phyloP scores from a whole-genome alignment of 2,329 filamentous ascomycete genomes.

The Sporothrix luriei region DNA sequence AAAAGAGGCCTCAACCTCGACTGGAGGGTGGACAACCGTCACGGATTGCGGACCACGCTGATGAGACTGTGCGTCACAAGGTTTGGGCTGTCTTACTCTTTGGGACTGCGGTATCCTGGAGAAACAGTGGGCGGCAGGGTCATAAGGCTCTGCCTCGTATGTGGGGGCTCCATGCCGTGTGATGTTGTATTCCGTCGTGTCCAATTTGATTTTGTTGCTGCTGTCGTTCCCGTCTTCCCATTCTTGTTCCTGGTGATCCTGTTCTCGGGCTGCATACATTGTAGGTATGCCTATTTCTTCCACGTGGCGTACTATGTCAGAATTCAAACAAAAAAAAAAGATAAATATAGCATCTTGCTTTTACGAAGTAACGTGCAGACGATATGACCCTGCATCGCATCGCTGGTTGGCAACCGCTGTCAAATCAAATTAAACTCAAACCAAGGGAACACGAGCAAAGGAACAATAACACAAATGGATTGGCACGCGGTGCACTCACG shows the following conservation, averaged over 20 bases:
- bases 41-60: neutral
- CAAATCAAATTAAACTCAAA: slow-evolving; percentile 4
- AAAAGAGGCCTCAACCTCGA: neutral
- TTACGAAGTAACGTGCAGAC: neutral
- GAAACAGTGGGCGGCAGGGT: neutral
- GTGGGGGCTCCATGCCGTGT: neutral
- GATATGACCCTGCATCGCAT: neutral
- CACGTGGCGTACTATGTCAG: neutral
- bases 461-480: neutral
- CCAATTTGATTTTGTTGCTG: neutral
- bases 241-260: slow-evolving; percentile 16
- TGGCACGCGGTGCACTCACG: neutral
- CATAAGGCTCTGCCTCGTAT: neutral
- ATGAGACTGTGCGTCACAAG: slow-evolving; percentile 12
- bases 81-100: neutral
- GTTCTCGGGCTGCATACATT: slow-evolving; percentile 16
- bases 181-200: neutral
- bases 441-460: neutral
- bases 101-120: neutral
- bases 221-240: slow-evolving; percentile 8
- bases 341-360: neutral
- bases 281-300: neutral
- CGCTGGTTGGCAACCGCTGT: neutral
- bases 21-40: neutral
- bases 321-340: neutral